Evolutionary conservation across 2,329 filamentous ascomycete genomes (phyloP).

Genomic region (Colletotrichum limetticola): DNA sequence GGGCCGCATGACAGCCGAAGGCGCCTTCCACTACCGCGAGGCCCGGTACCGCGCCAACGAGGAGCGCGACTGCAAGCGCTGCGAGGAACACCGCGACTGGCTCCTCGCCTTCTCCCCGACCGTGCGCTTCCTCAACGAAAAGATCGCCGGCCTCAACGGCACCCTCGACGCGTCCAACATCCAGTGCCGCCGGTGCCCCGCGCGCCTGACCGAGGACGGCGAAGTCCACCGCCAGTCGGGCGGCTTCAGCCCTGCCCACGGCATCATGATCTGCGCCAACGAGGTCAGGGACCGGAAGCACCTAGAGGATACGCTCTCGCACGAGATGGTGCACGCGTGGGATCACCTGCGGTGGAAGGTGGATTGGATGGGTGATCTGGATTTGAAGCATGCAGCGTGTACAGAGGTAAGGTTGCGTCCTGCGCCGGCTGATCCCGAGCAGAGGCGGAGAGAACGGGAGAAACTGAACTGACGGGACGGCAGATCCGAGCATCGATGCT

Average conservation of each 20-base stretch:
- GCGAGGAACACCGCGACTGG: conserved; percentile 85
- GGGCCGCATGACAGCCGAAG: conserved; percentile 75
- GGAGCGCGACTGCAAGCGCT: conserved; percentile 80
- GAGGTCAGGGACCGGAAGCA: conserved; percentile 83
- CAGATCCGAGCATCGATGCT: conserved; percentile 93
- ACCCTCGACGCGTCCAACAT: conserved; percentile 80
- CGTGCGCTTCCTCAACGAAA: conserved; percentile 86
- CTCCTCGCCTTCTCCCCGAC: conserved; percentile 86
- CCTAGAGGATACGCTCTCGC: conserved; percentile 91
- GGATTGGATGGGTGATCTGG: conserved; percentile 76
- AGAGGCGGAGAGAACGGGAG: background rate
- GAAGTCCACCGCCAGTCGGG: conserved; percentile 75
- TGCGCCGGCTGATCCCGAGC: background rate
- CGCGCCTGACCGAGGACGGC: conserved; percentile 65
- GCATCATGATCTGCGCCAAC: conserved; percentile 94
- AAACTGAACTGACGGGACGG: conserved; percentile 31
- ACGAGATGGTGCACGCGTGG: conserved; percentile 98
- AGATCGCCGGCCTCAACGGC: conserved; percentile 83
- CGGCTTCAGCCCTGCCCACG: conserved; percentile 87
- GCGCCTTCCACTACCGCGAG: conserved; percentile 80
- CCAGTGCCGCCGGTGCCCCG: conserved; percentile 81
- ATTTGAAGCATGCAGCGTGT: conserved; percentile 90
- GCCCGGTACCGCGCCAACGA: conserved; percentile 81
- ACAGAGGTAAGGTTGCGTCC: conserved; percentile 73
- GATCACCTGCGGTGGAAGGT: conserved; percentile 94